Conservation (phyloP, 495 filamentous ascomycete genomes). For the Amorphotheca resinae region DNA sequence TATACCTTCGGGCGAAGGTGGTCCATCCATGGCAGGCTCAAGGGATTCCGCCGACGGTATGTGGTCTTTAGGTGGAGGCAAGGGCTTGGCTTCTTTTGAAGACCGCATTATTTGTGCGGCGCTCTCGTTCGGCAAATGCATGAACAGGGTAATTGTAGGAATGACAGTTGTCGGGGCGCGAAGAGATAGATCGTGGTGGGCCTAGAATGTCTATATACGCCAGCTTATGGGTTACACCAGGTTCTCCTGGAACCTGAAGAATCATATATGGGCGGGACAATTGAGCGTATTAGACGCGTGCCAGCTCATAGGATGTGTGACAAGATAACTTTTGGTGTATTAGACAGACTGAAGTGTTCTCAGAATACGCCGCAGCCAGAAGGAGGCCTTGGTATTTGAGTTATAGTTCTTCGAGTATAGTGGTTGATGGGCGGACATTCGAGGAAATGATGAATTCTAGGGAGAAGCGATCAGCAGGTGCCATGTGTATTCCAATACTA, state of each 20-base stretch:
- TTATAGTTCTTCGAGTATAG: too few relatives aligned
- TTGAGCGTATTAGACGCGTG: constrained; percentile 12
- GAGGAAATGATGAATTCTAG: too few relatives aligned
- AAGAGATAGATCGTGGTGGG: constrained; percentile 8
- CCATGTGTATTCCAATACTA: too few relatives aligned
- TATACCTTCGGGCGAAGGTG: constrained; percentile 40
- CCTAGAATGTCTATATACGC: constrained; percentile 10
- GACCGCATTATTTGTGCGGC: constrained; percentile 6
- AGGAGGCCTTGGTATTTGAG: neutral
- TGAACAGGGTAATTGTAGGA: constrained; percentile 13
- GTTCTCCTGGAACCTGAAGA: constrained; percentile 9
- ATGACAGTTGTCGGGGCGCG: constrained; percentile 1
- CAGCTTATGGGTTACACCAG: constrained; percentile 7
- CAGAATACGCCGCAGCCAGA: neutral
- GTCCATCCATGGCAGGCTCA: constrained; percentile 38
- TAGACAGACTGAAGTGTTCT: constrained; percentile 4
- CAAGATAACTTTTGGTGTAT: too few relatives aligned
- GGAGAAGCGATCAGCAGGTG: too few relatives aligned
- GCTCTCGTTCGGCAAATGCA: constrained; percentile 1
- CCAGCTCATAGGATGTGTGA: constrained; percentile 10
- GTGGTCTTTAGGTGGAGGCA: constrained; percentile 1
- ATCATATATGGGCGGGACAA: constrained; percentile 16
- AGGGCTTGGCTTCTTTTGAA: constrained; percentile 5
- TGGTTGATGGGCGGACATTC: too few relatives aligned
- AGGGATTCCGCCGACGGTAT: constrained; percentile 16